These are phyloP conservation scores for Coemansia sp. DNA, from an alignment of 192 early-diverging fungal species.

Conservation along the genomic window DNA sequence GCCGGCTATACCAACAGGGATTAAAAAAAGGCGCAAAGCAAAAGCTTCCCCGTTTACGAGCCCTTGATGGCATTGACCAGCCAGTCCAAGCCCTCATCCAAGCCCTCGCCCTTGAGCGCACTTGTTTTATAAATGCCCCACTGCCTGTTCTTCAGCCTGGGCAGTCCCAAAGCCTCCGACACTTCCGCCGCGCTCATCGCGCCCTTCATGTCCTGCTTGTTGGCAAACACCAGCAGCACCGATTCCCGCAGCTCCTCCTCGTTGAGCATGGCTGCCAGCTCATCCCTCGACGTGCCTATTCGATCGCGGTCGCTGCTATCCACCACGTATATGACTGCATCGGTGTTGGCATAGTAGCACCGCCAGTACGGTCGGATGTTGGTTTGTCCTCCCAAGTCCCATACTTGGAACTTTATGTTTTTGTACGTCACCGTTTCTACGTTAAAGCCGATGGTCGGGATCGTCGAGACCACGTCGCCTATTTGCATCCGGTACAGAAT, in stretches of 20 bases:
- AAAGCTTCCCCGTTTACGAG: conserved; percentile 10
- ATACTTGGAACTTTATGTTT: conserved; percentile 98
- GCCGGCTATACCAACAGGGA: too few species aligned
- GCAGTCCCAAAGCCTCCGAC: conserved; percentile 79
- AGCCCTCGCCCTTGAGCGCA: conserved; percentile 91
- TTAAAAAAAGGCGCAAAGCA: too few species aligned
- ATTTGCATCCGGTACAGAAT: conserved; percentile 95
- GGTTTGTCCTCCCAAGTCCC: conserved; percentile 93
- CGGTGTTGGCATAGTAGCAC: conserved; percentile 99
- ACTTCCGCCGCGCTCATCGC: conserved; percentile 90
- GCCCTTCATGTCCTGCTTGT: conserved; percentile 97
- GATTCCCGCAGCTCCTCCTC: conserved; percentile 92
- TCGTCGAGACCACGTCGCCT: conserved; percentile 95
- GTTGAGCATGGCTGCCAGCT: conserved; percentile 88
- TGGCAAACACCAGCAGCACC: conserved; percentile 90
- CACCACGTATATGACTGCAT: conserved; percentile 97
- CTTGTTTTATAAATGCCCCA: conserved; percentile 95
- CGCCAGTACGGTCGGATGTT: conserved; percentile 95
- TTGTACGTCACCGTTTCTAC: conserved; percentile 95
- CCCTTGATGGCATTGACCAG: conserved; percentile 50
- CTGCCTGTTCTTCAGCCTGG: conserved; percentile 79
- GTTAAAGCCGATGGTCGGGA: conserved; percentile 87
- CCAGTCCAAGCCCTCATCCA: conserved; percentile 94
- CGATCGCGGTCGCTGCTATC: conserved; percentile 91
- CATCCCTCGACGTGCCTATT: conserved; percentile 82